Evolutionary conservation across 2,329 filamentous ascomycete species (phyloP), one percentile per base, ranked within the genome.

Genomic region (Fusarium caatingaense): DNA sequence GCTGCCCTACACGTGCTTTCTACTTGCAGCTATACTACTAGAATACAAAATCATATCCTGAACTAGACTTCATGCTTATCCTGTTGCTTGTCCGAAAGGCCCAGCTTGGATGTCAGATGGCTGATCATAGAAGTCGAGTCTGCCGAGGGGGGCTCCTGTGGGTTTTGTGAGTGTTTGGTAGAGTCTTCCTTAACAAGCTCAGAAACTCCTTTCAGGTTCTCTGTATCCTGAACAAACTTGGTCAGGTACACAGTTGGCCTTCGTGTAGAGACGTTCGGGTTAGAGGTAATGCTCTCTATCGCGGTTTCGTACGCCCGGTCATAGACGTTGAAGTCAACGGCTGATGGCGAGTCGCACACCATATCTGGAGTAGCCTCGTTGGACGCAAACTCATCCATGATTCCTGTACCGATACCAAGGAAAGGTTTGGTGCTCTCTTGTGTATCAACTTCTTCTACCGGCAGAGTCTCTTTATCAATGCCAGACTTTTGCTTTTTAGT

Each of bases 311-410:
- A 98, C 1, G 95, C 95, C 1, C 87, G 89, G 78, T 97, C 93
- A 78, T 97, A 98, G 61, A 98, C 91, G 76, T 96, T 90, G 73
- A 93, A 93, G 64, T 97, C 93, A 8, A 93, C 92, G 2, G 91
- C 91, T 0, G 91, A 91, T 5, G 95, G 95, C 2, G 93, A 97
- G 79, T 97, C 94, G 30, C 92, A 93, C 42, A 97, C 90, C 7
- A 91, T 78, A 23, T 85, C 79, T 5, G 80, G 79, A 16, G 79
- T 80, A 12, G 77, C 72, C 25, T 80, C 77, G 57, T 81, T 79
- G 42, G 75, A 77, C 47, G 77, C 75, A 71, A 84, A 84, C 20
- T 83, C 83, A 64, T 87, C 83, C 27, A 79, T 77, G 5, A 86
- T 84, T 46, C 90, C 90, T 1, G 89, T 88, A 18, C 93, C 93